Evolutionary conservation across 2,329 filamentous ascomycete species (phyloP).

Genomic region (Xylariaceae sp.): DNA sequence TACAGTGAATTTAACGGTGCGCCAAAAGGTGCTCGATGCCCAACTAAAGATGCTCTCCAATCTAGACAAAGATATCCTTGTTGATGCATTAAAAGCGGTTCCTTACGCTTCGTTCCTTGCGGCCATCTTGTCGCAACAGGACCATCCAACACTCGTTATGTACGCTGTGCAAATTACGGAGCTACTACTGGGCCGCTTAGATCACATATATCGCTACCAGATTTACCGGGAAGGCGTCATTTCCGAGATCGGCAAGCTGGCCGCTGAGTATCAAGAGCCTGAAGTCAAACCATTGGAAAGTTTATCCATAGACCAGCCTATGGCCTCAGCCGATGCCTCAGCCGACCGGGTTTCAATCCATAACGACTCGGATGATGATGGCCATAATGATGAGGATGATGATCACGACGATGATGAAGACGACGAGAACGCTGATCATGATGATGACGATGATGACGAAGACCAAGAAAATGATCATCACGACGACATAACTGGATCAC

Average conservation of each 20-base stretch:
- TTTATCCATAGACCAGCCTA: conserved; percentile 40
- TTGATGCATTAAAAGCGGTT: conserved; percentile 84
- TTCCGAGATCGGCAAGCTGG: conserved; percentile 83
- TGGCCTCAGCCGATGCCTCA: conserved; percentile 42
- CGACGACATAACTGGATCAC: conserved; percentile 69
- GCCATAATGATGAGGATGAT: conserved; percentile 41
- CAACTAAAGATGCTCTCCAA: conserved; percentile 98
- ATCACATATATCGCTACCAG: conserved; percentile 90
- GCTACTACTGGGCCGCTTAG: conserved; percentile 81
- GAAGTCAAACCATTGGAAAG: conserved; percentile 40
- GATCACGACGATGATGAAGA: conserved; percentile 57
- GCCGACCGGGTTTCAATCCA: conserved; percentile 46
- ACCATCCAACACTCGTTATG: conserved; percentile 85
- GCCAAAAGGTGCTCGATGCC: conserved; percentile 93
- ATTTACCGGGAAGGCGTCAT: conserved; percentile 98
- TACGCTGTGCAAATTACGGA: conserved; percentile 89
- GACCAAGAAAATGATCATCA: conserved; percentile 54
- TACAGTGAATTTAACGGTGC: conserved; percentile 92
- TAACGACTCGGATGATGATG: conserved; percentile 55
- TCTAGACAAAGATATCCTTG: conserved; percentile 81
- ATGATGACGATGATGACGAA: conserved; percentile 60
- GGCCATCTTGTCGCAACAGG: conserved; percentile 92
- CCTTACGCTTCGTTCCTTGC: conserved; percentile 96
- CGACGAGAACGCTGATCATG: conserved; percentile 54
- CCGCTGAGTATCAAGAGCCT: conserved; percentile 54